Evolutionary conservation across 805 yeast species (phyloP).

Genomic region (Candida morakotiae): DNA sequence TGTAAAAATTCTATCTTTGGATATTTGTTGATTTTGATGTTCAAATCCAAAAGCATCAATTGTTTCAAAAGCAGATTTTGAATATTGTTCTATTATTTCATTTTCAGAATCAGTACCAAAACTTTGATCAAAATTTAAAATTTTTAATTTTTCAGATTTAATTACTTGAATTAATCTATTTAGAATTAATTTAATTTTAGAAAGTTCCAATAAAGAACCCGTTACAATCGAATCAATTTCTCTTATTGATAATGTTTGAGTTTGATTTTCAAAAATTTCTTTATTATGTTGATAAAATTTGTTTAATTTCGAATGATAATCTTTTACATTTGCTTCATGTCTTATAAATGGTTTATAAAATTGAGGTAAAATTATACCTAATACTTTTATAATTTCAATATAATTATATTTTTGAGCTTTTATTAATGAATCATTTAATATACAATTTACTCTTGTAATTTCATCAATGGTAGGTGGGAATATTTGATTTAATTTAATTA

Average conservation of each 20-base stretch:
- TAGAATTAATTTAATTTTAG: constrained; percentile 65
- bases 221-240: constrained; percentile 48
- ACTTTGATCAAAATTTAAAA: not conserved
- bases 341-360: constrained; percentile 90
- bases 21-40: constrained; percentile 17
- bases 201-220: constrained; percentile 62
- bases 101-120: constrained; percentile 3
- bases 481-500: constrained; percentile 67
- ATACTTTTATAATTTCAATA: constrained; percentile 71
- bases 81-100: constrained; percentile 23
- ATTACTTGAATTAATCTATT: constrained; percentile 54
- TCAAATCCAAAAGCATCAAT: constrained; percentile 78
- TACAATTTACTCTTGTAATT: constrained; percentile 83
- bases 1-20: constrained; percentile 64
- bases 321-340: constrained; percentile 86
- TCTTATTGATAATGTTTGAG: constrained; percentile 21
- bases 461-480: constrained; percentile 97
- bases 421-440: constrained; percentile 70
- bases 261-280: constrained; percentile 30
- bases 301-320: constrained; percentile 52
- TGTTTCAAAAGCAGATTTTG: constrained; percentile 54
- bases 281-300: constrained; percentile 25
- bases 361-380: constrained; percentile 81
- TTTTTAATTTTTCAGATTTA: constrained; percentile 3
- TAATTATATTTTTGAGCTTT: constrained; percentile 67